Evolutionary conservation across 169 alveolate genomes (phyloP).

Genomic region (Eimeria necatrix): DNA sequence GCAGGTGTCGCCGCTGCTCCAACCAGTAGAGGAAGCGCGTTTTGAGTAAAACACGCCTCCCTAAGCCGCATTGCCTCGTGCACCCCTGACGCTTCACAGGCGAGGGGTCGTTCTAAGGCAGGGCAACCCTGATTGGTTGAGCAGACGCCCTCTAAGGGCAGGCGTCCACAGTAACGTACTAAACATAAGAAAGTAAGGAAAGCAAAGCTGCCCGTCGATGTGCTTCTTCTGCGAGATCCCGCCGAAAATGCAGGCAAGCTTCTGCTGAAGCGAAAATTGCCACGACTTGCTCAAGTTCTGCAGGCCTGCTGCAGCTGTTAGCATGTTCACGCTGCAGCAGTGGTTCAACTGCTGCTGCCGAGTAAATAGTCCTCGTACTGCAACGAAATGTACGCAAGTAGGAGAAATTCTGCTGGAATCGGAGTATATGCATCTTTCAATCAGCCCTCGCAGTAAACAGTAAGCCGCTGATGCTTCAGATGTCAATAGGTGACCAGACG

Average conservation of each 20-base stretch:
- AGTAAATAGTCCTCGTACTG: background rate
- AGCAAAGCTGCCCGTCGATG: background rate
- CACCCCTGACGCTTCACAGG: too few relatives aligned
- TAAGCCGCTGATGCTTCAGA: constrained; percentile 12
- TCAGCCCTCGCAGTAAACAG: background rate
- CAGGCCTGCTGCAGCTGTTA: constrained; percentile 24
- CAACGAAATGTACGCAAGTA: background rate
- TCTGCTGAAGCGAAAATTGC: constrained; percentile 33
- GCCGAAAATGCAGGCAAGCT: constrained; percentile 4
- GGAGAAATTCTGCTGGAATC: background rate
- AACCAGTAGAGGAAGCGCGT: too few relatives aligned
- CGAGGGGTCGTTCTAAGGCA: too few relatives aligned
- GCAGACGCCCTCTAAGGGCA: constrained; percentile 13
- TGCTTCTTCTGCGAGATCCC: background rate
- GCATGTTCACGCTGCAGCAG: constrained; percentile 1
- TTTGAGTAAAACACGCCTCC: too few relatives aligned
- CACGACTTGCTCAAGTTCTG: background rate
- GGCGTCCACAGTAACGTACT: background rate
- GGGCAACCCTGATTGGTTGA: background rate
- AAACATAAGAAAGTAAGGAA: background rate
- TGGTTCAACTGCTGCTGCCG: background rate
- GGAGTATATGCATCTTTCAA: constrained; percentile 14
- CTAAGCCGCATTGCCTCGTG: too few relatives aligned
- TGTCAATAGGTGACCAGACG: constrained; percentile 39
- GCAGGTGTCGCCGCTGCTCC: too few relatives aligned